These are phyloP conservation scores for Colletotrichum shisoi DNA, from an alignment of 2,329 filamentous ascomycete genomes.

Conservation along the genomic window DNA sequence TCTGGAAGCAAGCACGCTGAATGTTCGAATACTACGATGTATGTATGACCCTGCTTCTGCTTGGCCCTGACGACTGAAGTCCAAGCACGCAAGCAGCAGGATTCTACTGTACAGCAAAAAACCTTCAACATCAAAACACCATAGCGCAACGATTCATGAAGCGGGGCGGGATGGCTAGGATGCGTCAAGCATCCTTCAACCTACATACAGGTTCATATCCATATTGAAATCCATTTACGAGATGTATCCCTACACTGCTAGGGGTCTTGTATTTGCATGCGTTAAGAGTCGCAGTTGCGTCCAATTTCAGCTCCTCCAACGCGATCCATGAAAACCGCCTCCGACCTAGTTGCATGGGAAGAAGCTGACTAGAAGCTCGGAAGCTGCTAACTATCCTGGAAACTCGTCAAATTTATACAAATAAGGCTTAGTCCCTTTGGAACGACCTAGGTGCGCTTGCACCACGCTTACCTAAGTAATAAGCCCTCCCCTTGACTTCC, in stretches of 20 bases:
- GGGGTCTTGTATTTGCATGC: background rate
- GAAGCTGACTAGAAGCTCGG: slow-evolving; percentile 17
- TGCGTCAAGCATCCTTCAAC: background rate
- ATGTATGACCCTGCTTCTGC: background rate
- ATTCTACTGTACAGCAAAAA: background rate
- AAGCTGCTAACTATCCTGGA: slow-evolving; percentile 11
- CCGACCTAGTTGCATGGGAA: background rate
- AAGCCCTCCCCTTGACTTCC: background rate
- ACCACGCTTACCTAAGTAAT: background rate
- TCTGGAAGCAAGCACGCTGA: too few species aligned
- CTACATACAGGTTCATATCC: background rate
- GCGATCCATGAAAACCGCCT: background rate
- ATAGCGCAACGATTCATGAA: background rate
- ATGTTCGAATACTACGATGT: background rate
- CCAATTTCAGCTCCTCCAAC: background rate
- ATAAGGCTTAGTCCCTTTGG: slow-evolving; percentile 47
- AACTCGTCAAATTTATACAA: slow-evolving; percentile 53
- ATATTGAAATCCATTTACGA: background rate
- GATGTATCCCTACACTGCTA: background rate
- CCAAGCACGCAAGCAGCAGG: background rate
- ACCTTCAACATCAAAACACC: too few species aligned
- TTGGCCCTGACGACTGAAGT: too few species aligned
- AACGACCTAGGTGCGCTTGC: background rate
- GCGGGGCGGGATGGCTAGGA: too few species aligned
- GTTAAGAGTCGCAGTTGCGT: background rate